Evolutionary conservation across 805 yeast genomes (phyloP), one percentile per base, ranked within the genome.

Genomic region (Ogataea corticis): DNA sequence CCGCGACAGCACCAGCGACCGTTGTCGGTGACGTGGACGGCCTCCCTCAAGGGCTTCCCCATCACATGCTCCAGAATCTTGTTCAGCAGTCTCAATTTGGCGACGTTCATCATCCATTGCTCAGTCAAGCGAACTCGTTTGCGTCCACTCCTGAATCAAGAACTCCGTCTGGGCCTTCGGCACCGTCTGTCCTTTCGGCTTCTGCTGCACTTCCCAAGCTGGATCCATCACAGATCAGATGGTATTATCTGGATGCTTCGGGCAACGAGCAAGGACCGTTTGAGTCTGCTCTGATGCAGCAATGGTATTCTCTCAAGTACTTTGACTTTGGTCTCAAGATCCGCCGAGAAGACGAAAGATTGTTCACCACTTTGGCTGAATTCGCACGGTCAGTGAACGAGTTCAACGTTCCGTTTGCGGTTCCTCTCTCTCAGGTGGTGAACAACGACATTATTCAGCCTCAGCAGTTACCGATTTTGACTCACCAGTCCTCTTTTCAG

Each of bases 201-300:
- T 21, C 25, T 5, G 5, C 25, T 21, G 25, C 25, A 6, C 25
- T 9, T 40, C n/a, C 50, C 37, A 32, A 37, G 27, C 31, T 52
- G 41, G 56, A 54, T 15, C 63, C 67, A 0, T 44, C 57, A 7
- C 63, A 70, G 41, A 71, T 82, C 53, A 67, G 73, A 39, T 88
- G 96, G 96, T 67, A 68, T 46, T 88, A 88, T 62, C 67, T 83
- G 44, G 96, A 88, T 62, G 81, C 87, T 0, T 63, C 73, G 33
- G 87, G 86, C 4, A 73, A 66, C 41, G 82, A 80, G 50, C 96
- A 87, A 61, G 96, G 96, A 17, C 96, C 96, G 3, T 88, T 88
- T 65, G 71, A 72, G 38, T 89, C 91, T 2, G 62, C 66, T 19
- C 66, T 76, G 65, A 88, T 88, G 96, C 91, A 86, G 52, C 79